Evolutionary conservation across 805 yeast species (phyloP), one percentile per base, ranked within the genome.

Genomic region (Metschnikowia vanudenii): DNA sequence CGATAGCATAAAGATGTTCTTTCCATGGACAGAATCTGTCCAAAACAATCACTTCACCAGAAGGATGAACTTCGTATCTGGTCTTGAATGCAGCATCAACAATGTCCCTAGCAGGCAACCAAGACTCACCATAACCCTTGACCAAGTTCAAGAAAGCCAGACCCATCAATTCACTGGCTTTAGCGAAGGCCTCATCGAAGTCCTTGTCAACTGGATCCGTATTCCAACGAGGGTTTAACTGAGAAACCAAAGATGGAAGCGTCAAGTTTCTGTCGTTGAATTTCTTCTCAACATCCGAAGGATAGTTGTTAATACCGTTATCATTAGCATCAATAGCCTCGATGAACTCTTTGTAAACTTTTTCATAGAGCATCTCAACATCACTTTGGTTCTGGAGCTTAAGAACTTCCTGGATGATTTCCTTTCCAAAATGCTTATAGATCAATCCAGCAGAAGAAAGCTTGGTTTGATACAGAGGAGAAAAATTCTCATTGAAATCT

Each of bases 261-360:
- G 88, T 76, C 65, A 89, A 84, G 56, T 82, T 81, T 55, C 78
- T 78, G 59, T 85, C 90, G 54, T 78, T 78, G 73, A 88, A 94
- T 51, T 73, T 76, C 39, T 88, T 83, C 52, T 73, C 71, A 29
- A 76, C 71, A 22, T 75, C 79, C 39, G 75, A 78, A 3, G 71
- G 59, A 59, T 81, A 88, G 57, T 86, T 84, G 62, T 78, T 77
- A 52, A 92, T 80, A 60, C 99, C 99, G 61, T 94, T 94, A 65
- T 94, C 99, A 61, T 91, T 88, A 46, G 97, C 99, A 68, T 91
- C 99, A 29, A 94, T 75, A 9, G 96, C 83, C 68, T 94, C 98
- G 49, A 94, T 73, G 59, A 94, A 89, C 52, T 85, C 92, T 47
- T 79, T 78, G 71, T 94, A 94, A n/a, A 92, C 73, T 64, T 86